A percentile compares a stretch with the other conserved stretches of the same genome.
Evolutionary conservation across 2,329 filamentous ascomycete species (phyloP).

Genomic region (Fusarium nelsonii): DNA sequence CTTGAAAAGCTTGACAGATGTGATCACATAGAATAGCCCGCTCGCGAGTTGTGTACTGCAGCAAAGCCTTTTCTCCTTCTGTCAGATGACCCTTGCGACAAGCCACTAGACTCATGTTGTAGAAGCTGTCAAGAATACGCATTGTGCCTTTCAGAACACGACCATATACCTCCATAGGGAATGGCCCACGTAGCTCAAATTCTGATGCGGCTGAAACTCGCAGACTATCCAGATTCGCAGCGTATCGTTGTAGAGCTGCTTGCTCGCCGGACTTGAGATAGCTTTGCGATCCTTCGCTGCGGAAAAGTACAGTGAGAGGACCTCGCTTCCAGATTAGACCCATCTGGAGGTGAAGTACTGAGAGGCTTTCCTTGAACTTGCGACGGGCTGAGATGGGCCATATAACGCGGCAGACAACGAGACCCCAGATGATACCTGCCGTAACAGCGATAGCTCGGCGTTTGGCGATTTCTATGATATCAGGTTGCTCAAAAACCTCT

Average conservation of each 20-base stretch:
- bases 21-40: conserved; percentile 84
- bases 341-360: conserved; percentile 91
- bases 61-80: conserved; percentile 82
- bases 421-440: conserved; percentile 89
- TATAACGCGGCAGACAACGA: conserved; percentile 87
- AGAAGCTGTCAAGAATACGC: conserved; percentile 90
- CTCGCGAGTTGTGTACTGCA: conserved; percentile 83
- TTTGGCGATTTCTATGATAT: conserved; percentile 87
- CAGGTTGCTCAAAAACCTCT: conserved; percentile 83
- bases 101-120: conserved; percentile 94
- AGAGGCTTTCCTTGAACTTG: conserved; percentile 90
- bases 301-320: conserved; percentile 79
- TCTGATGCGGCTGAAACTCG: conserved; percentile 80
- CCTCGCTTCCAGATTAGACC: conserved; percentile 96
- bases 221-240: conserved; percentile 77
- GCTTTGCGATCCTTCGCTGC: conserved; percentile 73
- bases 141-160: conserved; percentile 83
- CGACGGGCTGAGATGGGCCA: conserved; percentile 92
- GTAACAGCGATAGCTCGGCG: conserved; percentile 92
- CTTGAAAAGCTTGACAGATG: conserved; percentile 87
- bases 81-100: conserved; percentile 81
- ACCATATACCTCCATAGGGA: conserved; percentile 78
- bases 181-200: conserved; percentile 88
- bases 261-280: conserved; percentile 62
- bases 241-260: conserved; percentile 47